Evolutionary conservation across 2,329 filamentous ascomycete genomes (phyloP).

Genomic region (Nannizziopsis barbatae): DNA sequence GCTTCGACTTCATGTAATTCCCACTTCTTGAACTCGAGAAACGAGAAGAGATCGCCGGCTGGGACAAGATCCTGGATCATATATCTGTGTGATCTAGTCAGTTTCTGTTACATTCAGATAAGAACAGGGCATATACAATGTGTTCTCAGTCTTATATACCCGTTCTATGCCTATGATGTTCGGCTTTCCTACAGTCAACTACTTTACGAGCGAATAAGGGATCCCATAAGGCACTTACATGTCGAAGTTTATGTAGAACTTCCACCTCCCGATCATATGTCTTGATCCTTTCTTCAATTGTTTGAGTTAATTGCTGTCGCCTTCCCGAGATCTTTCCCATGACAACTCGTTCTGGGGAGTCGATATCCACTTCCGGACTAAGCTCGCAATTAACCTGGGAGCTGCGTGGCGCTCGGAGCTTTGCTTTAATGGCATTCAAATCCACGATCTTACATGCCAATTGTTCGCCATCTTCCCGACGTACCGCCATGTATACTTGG

Average conservation of each 20-base stretch:
- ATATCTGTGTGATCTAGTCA: slow-evolving; percentile 33
- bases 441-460: slow-evolving; percentile 39
- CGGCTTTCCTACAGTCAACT: slow-evolving; percentile 31
- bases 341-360: slow-evolving; percentile 10
- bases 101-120: too few species aligned
- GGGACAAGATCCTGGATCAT: slow-evolving; percentile 51
- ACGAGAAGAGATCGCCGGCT: slow-evolving; percentile 51
- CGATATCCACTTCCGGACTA: slow-evolving; percentile 16
- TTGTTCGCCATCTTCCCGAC: slow-evolving; percentile 25
- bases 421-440: slow-evolving; percentile 22
- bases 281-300: slow-evolving; percentile 7
- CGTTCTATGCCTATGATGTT: slow-evolving; percentile 50
- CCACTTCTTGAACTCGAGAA: slow-evolving; percentile 41
- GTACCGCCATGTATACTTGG: slow-evolving; percentile 34
- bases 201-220: background rate
- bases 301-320: slow-evolving; percentile 2
- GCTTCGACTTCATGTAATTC: slow-evolving; percentile 41
- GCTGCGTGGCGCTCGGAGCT: slow-evolving; percentile 11
- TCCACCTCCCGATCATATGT: slow-evolving; percentile 29
- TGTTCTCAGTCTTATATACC: slow-evolving; percentile 43
- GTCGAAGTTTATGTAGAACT: slow-evolving; percentile 43
- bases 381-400: background rate
- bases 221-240: slow-evolving; percentile 31
- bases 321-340: background rate
- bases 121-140: slow-evolving; percentile 32